phyloP scores from a whole-genome alignment of 306 rosid species.

The Malus asiatica region DNA sequence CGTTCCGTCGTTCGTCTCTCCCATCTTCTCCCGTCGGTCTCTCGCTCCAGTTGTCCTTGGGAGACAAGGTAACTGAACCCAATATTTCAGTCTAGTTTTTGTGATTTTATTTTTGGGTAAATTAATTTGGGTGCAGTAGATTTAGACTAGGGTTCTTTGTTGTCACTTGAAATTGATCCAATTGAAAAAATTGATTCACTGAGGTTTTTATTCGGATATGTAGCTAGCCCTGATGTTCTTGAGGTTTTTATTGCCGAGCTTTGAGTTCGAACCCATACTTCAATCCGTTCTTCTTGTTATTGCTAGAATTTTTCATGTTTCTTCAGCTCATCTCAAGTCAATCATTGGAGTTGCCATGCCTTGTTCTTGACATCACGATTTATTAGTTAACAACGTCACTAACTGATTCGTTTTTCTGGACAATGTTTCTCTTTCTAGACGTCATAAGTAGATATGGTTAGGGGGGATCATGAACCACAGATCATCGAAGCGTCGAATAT shows the following conservation, averaged over 20 bases:
- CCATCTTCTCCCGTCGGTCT: background rate
- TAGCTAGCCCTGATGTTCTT: background rate
- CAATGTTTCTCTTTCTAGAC: background rate
- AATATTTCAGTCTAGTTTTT: background rate
- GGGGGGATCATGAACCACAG: background rate
- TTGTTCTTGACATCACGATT: background rate
- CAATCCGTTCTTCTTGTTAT: too few relatives aligned
- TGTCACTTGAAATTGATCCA: too few relatives aligned
- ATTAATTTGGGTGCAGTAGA: background rate
- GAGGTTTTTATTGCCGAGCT: background rate
- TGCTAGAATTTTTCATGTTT: too few relatives aligned
- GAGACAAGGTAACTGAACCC: background rate
- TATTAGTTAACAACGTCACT: background rate
- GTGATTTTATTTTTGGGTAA: background rate
- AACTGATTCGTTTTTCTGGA: background rate
- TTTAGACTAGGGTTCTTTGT: background rate
- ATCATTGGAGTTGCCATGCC: background rate
- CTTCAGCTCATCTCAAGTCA: background rate
- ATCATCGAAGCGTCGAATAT: background rate
- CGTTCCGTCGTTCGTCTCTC: background rate
- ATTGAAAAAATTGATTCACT: background rate
- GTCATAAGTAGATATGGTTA: too few relatives aligned
- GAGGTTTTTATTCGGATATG: background rate
- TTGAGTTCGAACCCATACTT: background rate
- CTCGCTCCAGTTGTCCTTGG: too few relatives aligned